Conservation (phyloP, 2,329 filamentous ascomycete species). For the Colletotrichum ledebouriae region DNA sequence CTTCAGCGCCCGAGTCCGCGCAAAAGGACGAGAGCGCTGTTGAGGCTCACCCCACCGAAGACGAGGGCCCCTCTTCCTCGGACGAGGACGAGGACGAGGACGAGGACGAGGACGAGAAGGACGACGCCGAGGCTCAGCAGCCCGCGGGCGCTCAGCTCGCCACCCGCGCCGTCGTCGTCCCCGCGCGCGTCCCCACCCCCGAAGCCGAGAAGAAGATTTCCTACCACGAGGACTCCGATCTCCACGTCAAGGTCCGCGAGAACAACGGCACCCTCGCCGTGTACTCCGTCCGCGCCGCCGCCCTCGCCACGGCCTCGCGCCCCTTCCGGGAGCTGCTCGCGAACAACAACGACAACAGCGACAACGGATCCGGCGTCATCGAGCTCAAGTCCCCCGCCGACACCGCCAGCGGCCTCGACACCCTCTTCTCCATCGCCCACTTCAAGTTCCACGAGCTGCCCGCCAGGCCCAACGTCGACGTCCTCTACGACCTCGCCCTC, state of each 20-base stretch:
- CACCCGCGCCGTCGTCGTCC: constrained; percentile 33
- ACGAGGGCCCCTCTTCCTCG: constrained; percentile 30
- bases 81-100: constrained; percentile 33
- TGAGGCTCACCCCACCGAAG: constrained; percentile 30
- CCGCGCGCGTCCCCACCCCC: constrained; percentile 29
- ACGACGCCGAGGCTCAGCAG: constrained; percentile 19
- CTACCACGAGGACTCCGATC: constrained; percentile 36
- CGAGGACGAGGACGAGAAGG: constrained; percentile 33
- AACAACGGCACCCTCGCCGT: constrained; percentile 19
- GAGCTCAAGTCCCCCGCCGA: constrained; percentile 36
- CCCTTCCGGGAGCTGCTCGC: constrained; percentile 35
- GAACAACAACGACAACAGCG: no score
- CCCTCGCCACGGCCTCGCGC: constrained; percentile 31
- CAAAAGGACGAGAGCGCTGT: constrained; percentile 24
- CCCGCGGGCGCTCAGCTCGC: constrained; percentile 37
- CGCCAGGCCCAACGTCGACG: constrained; percentile 33
- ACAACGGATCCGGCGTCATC: constrained; percentile 26
- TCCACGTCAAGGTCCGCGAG: constrained; percentile 37
- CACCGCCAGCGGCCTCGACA: constrained; percentile 30
- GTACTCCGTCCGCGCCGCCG: constrained; percentile 34
- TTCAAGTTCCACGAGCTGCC: constrained; percentile 42
- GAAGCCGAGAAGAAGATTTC: constrained; percentile 34
- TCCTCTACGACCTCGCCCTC: constrained; percentile 37
- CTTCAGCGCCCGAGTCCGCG: constrained; percentile 4
- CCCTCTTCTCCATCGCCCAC: constrained; percentile 38